Evolutionary conservation across 345 rosid genomes (phyloP).

Genomic region (Aquilaria yunnanensis): DNA sequence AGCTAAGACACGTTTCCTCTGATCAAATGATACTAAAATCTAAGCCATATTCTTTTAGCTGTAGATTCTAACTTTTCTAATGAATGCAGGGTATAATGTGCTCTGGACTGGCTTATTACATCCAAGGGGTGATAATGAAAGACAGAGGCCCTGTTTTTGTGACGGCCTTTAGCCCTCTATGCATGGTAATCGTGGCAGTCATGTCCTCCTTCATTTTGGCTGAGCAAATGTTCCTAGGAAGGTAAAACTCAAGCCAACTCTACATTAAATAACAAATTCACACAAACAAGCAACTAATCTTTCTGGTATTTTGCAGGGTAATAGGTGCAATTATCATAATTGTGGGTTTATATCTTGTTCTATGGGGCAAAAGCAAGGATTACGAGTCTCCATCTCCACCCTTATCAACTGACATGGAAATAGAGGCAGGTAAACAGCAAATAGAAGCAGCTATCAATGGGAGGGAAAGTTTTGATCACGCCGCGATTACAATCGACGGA

Average conservation of each 20-base stretch:
- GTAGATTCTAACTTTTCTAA: background rate
- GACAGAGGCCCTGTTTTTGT: slow-evolving; percentile 91
- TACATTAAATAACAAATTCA: background rate
- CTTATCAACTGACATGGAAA: slow-evolving; percentile 8
- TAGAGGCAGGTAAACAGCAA: slow-evolving; percentile 20
- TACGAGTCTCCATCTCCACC: slow-evolving; percentile 17
- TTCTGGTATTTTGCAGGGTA: slow-evolving; percentile 39
- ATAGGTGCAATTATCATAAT: slow-evolving; percentile 72
- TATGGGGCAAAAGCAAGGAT: slow-evolving; percentile 89
- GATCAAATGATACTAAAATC: background rate
- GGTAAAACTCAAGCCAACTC: slow-evolving; percentile 30
- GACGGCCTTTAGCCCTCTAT: slow-evolving; percentile 68
- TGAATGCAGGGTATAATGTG: slow-evolving; percentile 73
- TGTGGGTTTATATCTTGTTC: slow-evolving; percentile 69
- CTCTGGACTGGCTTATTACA: slow-evolving; percentile 70
- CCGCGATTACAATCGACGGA: slow-evolving; percentile 22
- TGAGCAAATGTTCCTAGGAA: slow-evolving; percentile 80
- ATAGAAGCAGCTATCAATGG: slow-evolving; percentile 9
- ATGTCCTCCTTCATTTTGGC: slow-evolving; percentile 67
- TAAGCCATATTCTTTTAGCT: background rate
- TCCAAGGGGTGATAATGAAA: slow-evolving; percentile 71
- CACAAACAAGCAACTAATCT: background rate
- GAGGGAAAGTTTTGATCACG: slow-evolving; percentile 20
- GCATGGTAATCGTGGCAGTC: slow-evolving; percentile 80
- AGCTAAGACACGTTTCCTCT: too few relatives aligned